phyloP scores from a whole-genome alignment of 108 stramenopile species.

The Skeletonema costatum region DNA sequence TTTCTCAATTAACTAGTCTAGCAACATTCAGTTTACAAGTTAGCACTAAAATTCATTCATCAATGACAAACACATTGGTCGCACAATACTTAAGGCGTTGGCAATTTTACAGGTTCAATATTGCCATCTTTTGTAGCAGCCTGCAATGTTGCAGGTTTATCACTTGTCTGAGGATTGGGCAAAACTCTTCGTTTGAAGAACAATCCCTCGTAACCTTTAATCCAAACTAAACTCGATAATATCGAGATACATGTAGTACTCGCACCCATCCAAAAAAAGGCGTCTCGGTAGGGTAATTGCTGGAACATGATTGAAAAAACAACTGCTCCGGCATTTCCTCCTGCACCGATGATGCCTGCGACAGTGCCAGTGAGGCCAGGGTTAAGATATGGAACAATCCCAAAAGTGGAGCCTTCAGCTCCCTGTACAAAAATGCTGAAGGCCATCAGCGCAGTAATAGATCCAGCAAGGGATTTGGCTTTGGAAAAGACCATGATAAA shows the following conservation, averaged over 20 bases:
- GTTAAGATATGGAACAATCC: conserved; percentile 64
- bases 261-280: conserved; percentile 74
- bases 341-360: conserved; percentile 78
- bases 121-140: background rate
- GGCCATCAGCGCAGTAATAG: conserved; percentile 65
- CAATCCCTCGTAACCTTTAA: conserved; percentile 71
- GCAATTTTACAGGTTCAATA: background rate
- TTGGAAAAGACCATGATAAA: conserved; percentile 65
- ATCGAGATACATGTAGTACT: conserved; percentile 51
- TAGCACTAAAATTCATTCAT: background rate
- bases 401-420: conserved; percentile 70
- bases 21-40: background rate
- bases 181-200: conserved; percentile 26
- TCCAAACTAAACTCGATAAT: conserved; percentile 58
- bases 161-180: background rate
- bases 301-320: conserved; percentile 63
- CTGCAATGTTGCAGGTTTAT: background rate
- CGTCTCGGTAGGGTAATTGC: conserved; percentile 46
- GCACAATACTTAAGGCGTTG: background rate
- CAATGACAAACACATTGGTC: background rate
- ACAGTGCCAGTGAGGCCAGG: conserved; percentile 60
- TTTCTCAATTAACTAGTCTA: background rate
- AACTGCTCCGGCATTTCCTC: conserved; percentile 81
- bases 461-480: conserved; percentile 53
- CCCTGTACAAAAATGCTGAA: conserved; percentile 82